Evolutionary conservation across 129 eudicot species (phyloP), one percentile per base, ranked within the genome.

Genomic region (Flaveria sonorensis): DNA sequence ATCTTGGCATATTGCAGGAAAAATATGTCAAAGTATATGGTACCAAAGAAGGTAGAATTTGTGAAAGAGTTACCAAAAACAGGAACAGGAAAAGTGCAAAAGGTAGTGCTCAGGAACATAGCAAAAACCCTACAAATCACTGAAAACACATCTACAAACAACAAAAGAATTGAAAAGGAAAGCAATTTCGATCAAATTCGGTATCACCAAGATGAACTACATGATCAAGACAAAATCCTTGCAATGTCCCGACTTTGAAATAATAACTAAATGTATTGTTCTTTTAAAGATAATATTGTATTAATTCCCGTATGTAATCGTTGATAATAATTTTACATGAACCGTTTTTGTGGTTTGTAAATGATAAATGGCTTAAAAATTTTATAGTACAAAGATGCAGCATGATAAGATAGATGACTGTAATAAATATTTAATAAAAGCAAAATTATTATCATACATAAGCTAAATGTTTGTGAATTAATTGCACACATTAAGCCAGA

Each of bases 1-100:
- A 78, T 88, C 43, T n/a, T 85, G 50, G 28, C 48, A 8, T 84
- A 80, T 79, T 88, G 92, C 64, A 62, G 79, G 56, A 75, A 85
- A 56, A 83, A 53, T 24, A 53, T 87, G 87, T 82, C 92, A 15
- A 75, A 51, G 23, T 88, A 73, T 53, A 85, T 85, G 89, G 84
- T 83, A 2, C 89, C 92, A 50, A 83, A 81, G 81, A 85, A 77
- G 86, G 79, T 88, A 19, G 63, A 39, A 40, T 82, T 88, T 24
- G 28, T 82, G 78, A 81, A 83, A 20, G 88, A 84, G 20, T 32
- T 88, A 75, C 92, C 92, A 23, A 88, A 85, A 80, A 88, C 87
- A 4, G 62, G 87, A 63, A 88, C 92, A 0, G 86, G 87, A n/a
- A 88, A 88, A 69, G 47, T 85, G 1, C 84, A 64, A 4, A 85